phyloP scores from a whole-genome alignment of 257 asterid species.

The Penstemon barbatus region DNA sequence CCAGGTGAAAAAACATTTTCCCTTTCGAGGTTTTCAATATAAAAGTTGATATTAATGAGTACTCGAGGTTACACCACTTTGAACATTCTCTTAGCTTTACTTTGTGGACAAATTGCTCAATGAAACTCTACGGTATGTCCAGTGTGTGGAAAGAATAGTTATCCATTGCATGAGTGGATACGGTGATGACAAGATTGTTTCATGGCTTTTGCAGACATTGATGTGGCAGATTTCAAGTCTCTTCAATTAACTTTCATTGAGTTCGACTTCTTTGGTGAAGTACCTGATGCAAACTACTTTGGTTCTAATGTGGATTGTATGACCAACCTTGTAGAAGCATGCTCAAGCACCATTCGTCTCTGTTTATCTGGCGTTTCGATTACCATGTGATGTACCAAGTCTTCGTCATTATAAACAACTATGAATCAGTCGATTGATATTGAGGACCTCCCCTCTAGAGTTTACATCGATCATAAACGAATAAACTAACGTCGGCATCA shows the following conservation, averaged over 20 bases:
- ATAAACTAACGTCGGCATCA: too few species aligned
- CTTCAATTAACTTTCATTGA: background rate
- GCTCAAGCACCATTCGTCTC: conserved; percentile 1
- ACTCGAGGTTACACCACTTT: background rate
- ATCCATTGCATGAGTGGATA: background rate
- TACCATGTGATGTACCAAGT: too few species aligned
- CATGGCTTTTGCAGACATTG: background rate
- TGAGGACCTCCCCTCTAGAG: too few species aligned
- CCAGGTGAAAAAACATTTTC: background rate
- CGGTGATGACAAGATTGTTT: background rate
- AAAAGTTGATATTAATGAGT: background rate
- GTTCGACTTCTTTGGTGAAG: background rate
- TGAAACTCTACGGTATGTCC: background rate
- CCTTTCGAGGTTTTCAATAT: background rate
- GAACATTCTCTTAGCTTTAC: background rate
- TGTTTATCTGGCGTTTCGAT: background rate
- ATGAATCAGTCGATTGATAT: too few species aligned
- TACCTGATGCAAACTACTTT: background rate
- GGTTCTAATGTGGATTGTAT: too few species aligned
- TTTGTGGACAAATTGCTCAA: background rate
- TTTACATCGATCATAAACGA: too few species aligned
- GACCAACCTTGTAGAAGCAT: background rate
- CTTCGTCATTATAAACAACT: too few species aligned
- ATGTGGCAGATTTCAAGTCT: background rate
- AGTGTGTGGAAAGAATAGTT: background rate